phyloP scores from a whole-genome alignment of 2,329 filamentous ascomycete species.

The Pseudocercospora ulei region DNA sequence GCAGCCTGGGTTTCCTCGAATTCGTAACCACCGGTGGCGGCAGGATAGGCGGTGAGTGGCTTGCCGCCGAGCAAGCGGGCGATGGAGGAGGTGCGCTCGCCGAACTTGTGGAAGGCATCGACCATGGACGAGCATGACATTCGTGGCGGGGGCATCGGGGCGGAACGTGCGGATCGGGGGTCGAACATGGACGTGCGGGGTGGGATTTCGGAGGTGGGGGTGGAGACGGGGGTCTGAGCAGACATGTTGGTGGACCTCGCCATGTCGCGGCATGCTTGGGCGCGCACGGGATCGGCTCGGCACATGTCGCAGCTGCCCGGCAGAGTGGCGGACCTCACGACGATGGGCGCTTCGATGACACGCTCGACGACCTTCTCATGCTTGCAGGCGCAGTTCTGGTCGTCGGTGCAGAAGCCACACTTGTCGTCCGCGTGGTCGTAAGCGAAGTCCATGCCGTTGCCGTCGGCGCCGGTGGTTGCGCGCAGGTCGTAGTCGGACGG shows the following conservation, averaged over 20 bases:
- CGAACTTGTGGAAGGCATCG: slow-evolving; percentile 22
- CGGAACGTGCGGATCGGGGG: slow-evolving; percentile 9
- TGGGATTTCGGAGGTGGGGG: slow-evolving; percentile 4
- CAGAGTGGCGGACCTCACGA: slow-evolving; percentile 10
- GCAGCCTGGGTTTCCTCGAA: slow-evolving; percentile 22
- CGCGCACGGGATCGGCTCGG: slow-evolving; percentile 25
- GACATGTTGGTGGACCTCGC: slow-evolving; percentile 15
- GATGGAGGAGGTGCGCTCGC: slow-evolving; percentile 22
- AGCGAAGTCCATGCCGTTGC: slow-evolving; percentile 21
- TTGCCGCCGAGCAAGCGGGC: slow-evolving; percentile 20
- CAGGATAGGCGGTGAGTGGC: slow-evolving; percentile 19
- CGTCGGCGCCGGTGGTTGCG: slow-evolving; percentile 17
- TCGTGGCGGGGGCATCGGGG: slow-evolving; percentile 15
- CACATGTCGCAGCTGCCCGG: slow-evolving; percentile 30
- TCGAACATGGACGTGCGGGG: slow-evolving; percentile 2
- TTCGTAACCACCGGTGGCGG: slow-evolving; percentile 18
- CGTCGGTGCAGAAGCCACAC: slow-evolving; percentile 31
- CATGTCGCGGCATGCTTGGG: slow-evolving; percentile 25
- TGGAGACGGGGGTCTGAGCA: slow-evolving; percentile 4
- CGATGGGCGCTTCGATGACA: slow-evolving; percentile 12
- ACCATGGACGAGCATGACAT: slow-evolving; percentile 23
- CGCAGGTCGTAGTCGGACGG: slow-evolving; percentile 10
- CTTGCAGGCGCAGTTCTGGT: slow-evolving; percentile 26
- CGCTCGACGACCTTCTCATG: slow-evolving; percentile 16
- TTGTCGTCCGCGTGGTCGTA: slow-evolving; percentile 19